Base-by-base conservation (phyloP, 2,329 filamentous ascomycete species). In the Colletotrichum graminicola region DNA sequence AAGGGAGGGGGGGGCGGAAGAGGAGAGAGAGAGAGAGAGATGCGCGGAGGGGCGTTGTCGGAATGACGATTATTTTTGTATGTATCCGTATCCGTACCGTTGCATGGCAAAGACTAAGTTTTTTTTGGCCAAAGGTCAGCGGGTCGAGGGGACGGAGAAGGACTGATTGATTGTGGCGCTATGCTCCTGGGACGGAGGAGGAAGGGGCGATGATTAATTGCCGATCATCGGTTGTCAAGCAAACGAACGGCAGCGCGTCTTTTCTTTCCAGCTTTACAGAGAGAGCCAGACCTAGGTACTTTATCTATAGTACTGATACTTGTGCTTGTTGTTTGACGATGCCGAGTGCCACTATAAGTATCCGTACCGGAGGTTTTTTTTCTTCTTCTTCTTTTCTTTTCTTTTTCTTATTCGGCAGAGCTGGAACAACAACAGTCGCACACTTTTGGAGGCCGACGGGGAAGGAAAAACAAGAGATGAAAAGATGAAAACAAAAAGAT, bases 1-100 rank as follows among this genome's bases (percentile, higher is more conserved):
- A 16, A 36, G 49, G 39, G 34, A 52, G 14, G 39, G 29, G 29
- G 10, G 67, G 6, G 23, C 29, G 1, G 57, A 43, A 14, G 3
- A 43, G 41, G 41, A 43, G 41, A 43, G 41, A 21, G 41, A 36
- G 41, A 43, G 41, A 43, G 41, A 21, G 41, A 36, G 11, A 36
- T 21, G 12, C 29, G 43, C n/a, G 49, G 62, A 64, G 68, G 68
- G 66, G 66, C 54, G 60, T 32, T 60, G 54, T 54, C 45, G 29
- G 55, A 32, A 47, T 67, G 66, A 57, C 62, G 62, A 62, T 62
- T 62, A 67, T 71, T 62, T 62, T 63, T 52, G 56, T 36, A 59
- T 45, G 56, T 36, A 59, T 45, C 43, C 26, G n/a, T 36, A 26
- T 45, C 23, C 41, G 16, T 10, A 12, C 54, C 43, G 23, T 45